A percentile compares a stretch with the other conserved stretches of the same genome.
Conservation (phyloP, 176 grass and related monocot genomes). For the Triticum timopheevii region DNA sequence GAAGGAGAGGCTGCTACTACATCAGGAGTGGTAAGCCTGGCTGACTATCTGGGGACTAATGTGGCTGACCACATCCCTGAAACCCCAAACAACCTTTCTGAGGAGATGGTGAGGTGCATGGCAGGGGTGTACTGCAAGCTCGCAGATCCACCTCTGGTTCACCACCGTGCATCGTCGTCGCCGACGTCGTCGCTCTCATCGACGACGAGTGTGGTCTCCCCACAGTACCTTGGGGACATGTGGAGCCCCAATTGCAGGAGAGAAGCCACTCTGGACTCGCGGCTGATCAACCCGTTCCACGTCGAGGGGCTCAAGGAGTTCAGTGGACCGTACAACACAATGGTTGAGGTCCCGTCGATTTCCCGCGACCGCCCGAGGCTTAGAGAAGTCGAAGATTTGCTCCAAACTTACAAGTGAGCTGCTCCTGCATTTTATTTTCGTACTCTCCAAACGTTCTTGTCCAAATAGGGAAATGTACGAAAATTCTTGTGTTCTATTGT, state of each 20-base stretch:
- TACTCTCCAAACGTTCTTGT: too few species aligned
- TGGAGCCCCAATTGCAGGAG: slow-evolving; percentile 77
- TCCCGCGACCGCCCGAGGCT: slow-evolving; percentile 57
- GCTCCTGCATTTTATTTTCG: too few species aligned
- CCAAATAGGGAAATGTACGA: background rate
- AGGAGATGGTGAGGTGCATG: slow-evolving; percentile 96
- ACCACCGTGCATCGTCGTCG: slow-evolving; percentile 57
- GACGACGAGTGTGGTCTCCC: slow-evolving; percentile 56
- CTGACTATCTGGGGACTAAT: slow-evolving; percentile 87
- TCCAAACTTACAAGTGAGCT: slow-evolving; percentile 82
- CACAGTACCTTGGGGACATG: slow-evolving; percentile 70
- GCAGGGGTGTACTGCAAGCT: slow-evolving; percentile 82
- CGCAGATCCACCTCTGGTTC: slow-evolving; percentile 73
- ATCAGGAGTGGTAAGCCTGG: slow-evolving; percentile 79
- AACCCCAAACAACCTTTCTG: slow-evolving; percentile 86
- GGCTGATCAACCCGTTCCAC: slow-evolving; percentile 92
- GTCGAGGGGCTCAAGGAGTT: slow-evolving; percentile 95
- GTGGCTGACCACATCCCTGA: slow-evolving; percentile 84
- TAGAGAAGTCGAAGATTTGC: slow-evolving; percentile 68
- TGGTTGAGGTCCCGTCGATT: slow-evolving; percentile 93
- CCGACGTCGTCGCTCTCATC: slow-evolving; percentile 84
- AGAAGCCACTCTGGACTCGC: slow-evolving; percentile 74
- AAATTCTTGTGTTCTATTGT: background rate
- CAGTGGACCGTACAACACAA: slow-evolving; percentile 89
- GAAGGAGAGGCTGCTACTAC: slow-evolving; percentile 44